A percentile compares a stretch with the other conserved stretches of the same genome.
Evolutionary conservation across 768 basidiomycete genomes (phyloP).

Genomic region (Hortiboletus campestris): DNA sequence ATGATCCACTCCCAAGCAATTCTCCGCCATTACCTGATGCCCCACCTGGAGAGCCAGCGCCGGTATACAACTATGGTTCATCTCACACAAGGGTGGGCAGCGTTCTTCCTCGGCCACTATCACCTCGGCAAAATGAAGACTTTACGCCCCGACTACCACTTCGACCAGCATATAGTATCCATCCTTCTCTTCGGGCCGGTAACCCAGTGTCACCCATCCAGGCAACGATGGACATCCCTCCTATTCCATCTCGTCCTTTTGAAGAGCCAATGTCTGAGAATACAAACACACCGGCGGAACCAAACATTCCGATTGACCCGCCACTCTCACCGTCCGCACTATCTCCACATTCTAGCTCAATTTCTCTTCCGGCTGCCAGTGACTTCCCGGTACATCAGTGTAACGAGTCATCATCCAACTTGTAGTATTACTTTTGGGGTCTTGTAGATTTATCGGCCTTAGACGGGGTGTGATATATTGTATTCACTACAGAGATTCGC

Average conservation of each 20-base stretch:
- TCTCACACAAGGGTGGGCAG: conserved; percentile 64
- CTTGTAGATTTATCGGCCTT: conserved; percentile 6
- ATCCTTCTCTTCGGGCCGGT: conserved; percentile 61
- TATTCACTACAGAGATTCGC: background rate
- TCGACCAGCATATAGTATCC: conserved; percentile 71
- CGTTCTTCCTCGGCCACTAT: conserved; percentile 33
- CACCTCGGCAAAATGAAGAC: conserved; percentile 48
- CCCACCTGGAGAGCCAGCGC: conserved; percentile 60
- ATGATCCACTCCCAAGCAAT: conserved; percentile 47
- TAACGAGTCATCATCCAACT: conserved; percentile 12
- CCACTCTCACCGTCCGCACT: conserved; percentile 18
- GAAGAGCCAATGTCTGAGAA: conserved; percentile 21
- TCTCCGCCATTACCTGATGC: conserved; percentile 76
- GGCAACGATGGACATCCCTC: conserved; percentile 35
- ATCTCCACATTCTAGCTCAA: conserved; percentile 12
- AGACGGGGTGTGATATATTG: background rate
- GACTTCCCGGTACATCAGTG: conserved; percentile 10
- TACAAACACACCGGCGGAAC: conserved; percentile 4
- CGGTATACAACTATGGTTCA: conserved; percentile 64
- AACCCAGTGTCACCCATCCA: conserved; percentile 49
- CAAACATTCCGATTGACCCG: conserved; percentile 11
- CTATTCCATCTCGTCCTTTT: conserved; percentile 25
- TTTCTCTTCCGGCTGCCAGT: conserved; percentile 11
- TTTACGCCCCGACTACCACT: conserved; percentile 70
- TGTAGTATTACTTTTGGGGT: conserved; percentile 5